A percentile compares a stretch with the other conserved stretches of the same genome.
Evolutionary conservation across 1,284 basidiomycete genomes (phyloP).

Genomic region (Ceratobasidium sp.): DNA sequence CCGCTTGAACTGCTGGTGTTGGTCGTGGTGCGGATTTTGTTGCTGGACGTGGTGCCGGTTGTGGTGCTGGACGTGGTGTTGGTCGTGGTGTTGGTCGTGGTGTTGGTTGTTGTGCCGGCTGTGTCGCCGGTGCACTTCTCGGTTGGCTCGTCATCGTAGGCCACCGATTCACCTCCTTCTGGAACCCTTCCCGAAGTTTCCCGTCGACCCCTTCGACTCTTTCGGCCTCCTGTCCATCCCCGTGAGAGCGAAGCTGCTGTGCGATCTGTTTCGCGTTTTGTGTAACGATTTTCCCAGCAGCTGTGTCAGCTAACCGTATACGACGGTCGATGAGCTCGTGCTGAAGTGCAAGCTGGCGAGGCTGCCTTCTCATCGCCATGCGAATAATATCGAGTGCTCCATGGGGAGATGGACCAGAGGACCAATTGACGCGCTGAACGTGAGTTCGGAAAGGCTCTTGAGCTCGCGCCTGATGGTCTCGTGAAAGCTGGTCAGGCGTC

Average conservation of each 20-base stretch:
- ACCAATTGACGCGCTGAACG: constrained; percentile 3
- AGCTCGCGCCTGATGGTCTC: neutral
- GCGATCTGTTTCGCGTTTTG: neutral
- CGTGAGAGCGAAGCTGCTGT: neutral
- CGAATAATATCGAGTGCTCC: neutral
- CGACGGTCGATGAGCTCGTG: neutral
- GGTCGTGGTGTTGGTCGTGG: too few species aligned
- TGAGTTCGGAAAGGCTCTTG: neutral
- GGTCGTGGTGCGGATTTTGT: too few species aligned
- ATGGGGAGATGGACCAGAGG: neutral
- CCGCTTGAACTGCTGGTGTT: too few species aligned
- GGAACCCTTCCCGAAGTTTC: neutral
- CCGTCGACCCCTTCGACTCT: neutral
- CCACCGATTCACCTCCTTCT: neutral
- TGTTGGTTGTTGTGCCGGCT: too few species aligned
- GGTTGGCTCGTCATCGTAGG: neutral
- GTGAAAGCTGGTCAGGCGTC: neutral
- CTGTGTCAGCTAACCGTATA: neutral
- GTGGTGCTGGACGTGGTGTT: too few species aligned
- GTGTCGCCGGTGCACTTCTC: too few species aligned
- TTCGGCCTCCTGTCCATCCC: neutral
- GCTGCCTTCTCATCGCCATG: neutral
- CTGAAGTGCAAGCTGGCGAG: neutral
- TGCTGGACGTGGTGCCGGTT: too few species aligned
- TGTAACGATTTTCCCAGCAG: neutral